These are phyloP conservation scores for Phellopilus nigrolimitatus DNA, from an alignment of 1,284 basidiomycete species.

Conservation along the genomic window DNA sequence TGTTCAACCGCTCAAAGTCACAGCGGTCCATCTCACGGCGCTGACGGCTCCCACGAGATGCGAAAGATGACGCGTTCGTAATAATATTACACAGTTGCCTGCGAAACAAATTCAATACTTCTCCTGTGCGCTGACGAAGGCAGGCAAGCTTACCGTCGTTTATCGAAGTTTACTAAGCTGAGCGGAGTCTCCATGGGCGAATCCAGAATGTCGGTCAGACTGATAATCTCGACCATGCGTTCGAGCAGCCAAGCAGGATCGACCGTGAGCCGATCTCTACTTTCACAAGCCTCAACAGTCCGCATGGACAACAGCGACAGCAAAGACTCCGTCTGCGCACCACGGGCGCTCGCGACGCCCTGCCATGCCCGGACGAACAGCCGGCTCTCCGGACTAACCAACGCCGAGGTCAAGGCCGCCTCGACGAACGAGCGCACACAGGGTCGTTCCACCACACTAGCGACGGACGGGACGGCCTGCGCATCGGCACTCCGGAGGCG, in stretches of 20 bases:
- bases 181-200: constrained; percentile 37
- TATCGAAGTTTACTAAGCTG: constrained; percentile 72
- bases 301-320: constrained; percentile 49
- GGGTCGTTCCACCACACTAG: constrained; percentile 39
- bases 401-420: constrained; percentile 61
- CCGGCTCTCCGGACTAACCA: constrained; percentile 71
- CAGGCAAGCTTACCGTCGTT: constrained; percentile 53
- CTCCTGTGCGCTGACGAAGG: background rate
- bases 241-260: constrained; percentile 81
- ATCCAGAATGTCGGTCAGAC: constrained; percentile 66
- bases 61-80: constrained; percentile 42
- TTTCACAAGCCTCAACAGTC: constrained; percentile 37
- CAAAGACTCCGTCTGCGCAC: constrained; percentile 57
- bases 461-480: constrained; percentile 28
- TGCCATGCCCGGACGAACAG: constrained; percentile 70
- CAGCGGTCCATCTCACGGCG: constrained; percentile 54
- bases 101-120: constrained; percentile 19
- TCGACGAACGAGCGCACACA: constrained; percentile 75
- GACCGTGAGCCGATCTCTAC: constrained; percentile 51
- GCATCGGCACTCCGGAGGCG: constrained; percentile 48
- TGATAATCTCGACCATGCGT: constrained; percentile 70
- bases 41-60: constrained; percentile 39
- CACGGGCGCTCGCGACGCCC: constrained; percentile 54
- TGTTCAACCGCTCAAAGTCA: constrained; percentile 69
- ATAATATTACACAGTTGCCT: constrained; percentile 67